A percentile compares a stretch with the other conserved stretches of the same genome.
phyloP scores from a whole-genome alignment of 306 rosid species.

The Pterocarpus macrocarpus region DNA sequence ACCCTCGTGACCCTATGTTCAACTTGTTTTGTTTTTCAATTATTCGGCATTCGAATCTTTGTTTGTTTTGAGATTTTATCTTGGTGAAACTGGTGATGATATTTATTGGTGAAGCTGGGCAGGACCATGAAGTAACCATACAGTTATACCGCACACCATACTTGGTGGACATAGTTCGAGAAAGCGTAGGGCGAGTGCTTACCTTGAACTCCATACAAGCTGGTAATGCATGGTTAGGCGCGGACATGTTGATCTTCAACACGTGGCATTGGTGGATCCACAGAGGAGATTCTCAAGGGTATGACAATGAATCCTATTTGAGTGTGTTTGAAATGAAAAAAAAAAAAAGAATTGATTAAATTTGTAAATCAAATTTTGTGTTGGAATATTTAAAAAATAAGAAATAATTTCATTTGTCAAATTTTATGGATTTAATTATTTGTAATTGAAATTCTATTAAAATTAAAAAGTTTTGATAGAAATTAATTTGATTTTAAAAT shows the following conservation, averaged over 20 bases:
- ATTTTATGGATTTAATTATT: too few relatives aligned
- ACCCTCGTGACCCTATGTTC: slow-evolving; percentile 20
- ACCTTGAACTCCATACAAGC: slow-evolving; percentile 67
- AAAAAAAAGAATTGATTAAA: too few relatives aligned
- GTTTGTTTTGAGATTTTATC: not conserved
- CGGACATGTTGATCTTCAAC: slow-evolving; percentile 86
- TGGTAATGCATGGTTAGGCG: slow-evolving; percentile 76
- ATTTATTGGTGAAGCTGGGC: slow-evolving; percentile 23
- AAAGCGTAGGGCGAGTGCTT: slow-evolving; percentile 72
- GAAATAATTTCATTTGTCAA: too few relatives aligned
- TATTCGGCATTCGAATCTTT: not conserved
- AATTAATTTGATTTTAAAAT: too few relatives aligned
- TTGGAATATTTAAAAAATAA: too few relatives aligned
- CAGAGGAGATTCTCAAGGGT: slow-evolving; percentile 82
- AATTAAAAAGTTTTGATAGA: too few relatives aligned
- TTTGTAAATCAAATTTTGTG: too few relatives aligned
- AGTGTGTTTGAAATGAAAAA: too few relatives aligned
- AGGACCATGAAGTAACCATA: slow-evolving; percentile 80
- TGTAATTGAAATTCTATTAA: too few relatives aligned
- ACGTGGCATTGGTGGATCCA: slow-evolving; percentile 99
- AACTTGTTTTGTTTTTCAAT: not conserved
- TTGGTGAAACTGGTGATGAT: slow-evolving; percentile 34
- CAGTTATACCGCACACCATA: slow-evolving; percentile 75
- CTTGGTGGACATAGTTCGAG: slow-evolving; percentile 75
- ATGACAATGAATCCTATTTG: slow-evolving; percentile 4